Base-by-base conservation (phyloP, 2,329 filamentous ascomycete genomes). In the Epichloe bromicola region DNA sequence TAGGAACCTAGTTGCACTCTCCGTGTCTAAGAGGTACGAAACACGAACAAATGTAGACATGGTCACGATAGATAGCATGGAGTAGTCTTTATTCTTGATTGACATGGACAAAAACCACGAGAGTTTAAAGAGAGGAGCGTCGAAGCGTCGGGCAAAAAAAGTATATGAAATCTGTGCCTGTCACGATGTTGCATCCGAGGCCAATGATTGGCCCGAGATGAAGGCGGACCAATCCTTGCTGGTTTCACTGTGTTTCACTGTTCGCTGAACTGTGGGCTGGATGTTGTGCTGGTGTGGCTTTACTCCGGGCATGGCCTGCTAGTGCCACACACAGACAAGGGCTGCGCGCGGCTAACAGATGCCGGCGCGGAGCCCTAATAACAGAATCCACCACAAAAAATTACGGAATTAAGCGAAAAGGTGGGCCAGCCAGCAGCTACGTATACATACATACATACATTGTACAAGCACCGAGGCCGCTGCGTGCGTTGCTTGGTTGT, bases 371-470 rank as follows among this genome's bases (percentile, higher is more conserved):
- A 60, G 58, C 58, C 58, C 58, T 60, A 60, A 60, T 60, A 60
- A 59, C 52, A 51, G 4, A 50, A 43, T 55, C 51, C 51, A 59
- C 58, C 55, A 59, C 56, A 58, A 58, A 60, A 58, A 55, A 57
- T 54, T 54, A 50, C 51, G 53, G 53, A 55, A 52, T 57, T 59
- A 57, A 55, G 54, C 55, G 55, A 58, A 58, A 49, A 44, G 50
- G 47, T 49, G 54, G 51, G 50, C 48, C 50, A 26, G 34, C 48
- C 4, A 38, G 37, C 46, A 48, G 36, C 46, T 39, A 30, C 8
- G n/a, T 17, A 34, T n/a, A 26, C 4, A n/a, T n/a, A n/a, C n/a
- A n/a, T n/a, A 4, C 20, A 3, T 4, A 23, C 20, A 19, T n/a
- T n/a, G n/a, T n/a, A 20, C 20, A 10, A 20, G 33, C 19, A 20